phyloP scores from a whole-genome alignment of 176 grass and related monocot species.

The Alopecurus myosuroides region DNA sequence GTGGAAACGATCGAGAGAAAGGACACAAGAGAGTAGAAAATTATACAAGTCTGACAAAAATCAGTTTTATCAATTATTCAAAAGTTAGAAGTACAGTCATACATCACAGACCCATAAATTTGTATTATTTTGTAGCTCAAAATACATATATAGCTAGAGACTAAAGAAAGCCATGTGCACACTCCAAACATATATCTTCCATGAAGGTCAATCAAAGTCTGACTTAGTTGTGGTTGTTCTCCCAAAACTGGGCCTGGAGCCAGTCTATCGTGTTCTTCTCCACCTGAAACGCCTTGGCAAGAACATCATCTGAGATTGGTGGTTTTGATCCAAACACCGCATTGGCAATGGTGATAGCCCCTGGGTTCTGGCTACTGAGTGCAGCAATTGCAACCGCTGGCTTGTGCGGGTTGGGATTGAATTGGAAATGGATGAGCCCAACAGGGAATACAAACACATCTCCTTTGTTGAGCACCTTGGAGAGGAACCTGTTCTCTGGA shows the following conservation, averaged over 20 bases:
- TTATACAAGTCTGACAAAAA: background rate
- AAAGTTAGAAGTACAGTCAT: background rate
- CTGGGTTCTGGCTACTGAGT: background rate
- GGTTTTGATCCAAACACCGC: background rate
- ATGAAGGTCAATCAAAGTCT: background rate
- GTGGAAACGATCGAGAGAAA: background rate
- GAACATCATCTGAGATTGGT: background rate
- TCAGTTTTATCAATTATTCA: background rate
- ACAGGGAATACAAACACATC: background rate
- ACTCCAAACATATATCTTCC: background rate
- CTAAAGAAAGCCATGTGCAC: background rate
- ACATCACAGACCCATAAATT: background rate
- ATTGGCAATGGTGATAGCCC: background rate
- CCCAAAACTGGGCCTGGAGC: background rate
- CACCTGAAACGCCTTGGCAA: background rate
- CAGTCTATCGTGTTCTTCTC: background rate
- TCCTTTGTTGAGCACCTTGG: background rate
- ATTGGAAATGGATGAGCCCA: background rate
- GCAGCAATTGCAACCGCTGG: background rate
- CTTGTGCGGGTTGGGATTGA: background rate
- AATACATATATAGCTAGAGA: background rate
- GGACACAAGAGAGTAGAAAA: background rate
- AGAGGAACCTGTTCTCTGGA: background rate
- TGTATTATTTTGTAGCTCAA: background rate
- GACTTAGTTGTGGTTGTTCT: background rate